Conservation (phyloP, 768 basidiomycete genomes). For the Tulasnella sp. region DNA sequence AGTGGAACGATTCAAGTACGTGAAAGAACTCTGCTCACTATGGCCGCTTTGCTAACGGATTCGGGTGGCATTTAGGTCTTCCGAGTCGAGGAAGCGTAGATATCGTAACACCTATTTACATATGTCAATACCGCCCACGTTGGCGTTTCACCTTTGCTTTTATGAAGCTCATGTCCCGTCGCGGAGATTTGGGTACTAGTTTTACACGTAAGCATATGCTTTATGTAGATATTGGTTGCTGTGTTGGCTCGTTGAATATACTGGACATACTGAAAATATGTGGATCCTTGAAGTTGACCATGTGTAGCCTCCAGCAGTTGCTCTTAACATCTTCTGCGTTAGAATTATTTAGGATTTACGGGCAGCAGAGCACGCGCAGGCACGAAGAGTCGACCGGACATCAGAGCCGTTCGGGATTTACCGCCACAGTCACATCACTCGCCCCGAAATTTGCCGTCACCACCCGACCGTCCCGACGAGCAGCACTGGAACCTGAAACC, state of each 20-base stretch:
- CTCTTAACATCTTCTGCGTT: background rate
- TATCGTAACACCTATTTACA: background rate
- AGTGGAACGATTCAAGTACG: constrained; percentile 69
- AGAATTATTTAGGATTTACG: background rate
- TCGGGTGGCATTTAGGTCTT: constrained; percentile 26
- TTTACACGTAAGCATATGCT: background rate
- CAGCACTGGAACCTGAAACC: too few relatives aligned
- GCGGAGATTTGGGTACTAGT: background rate
- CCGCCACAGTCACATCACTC: background rate
- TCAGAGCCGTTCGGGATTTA: background rate
- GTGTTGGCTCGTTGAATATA: background rate
- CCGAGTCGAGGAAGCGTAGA: constrained; percentile 30
- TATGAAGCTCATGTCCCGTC: background rate
- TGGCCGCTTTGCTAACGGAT: background rate
- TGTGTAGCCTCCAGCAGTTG: background rate
- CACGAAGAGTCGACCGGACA: too few relatives aligned
- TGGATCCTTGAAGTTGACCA: background rate
- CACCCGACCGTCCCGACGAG: too few relatives aligned
- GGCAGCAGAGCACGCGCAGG: too few relatives aligned
- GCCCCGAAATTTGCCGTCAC: too few relatives aligned
- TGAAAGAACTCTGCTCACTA: background rate
- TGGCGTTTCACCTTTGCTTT: background rate
- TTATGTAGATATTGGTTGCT: background rate
- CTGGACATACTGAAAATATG: background rate
- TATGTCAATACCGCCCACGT: background rate